These are phyloP conservation scores for Flaveria robusta DNA, from an alignment of 129 eudicot genomes.

Conservation along the genomic window DNA sequence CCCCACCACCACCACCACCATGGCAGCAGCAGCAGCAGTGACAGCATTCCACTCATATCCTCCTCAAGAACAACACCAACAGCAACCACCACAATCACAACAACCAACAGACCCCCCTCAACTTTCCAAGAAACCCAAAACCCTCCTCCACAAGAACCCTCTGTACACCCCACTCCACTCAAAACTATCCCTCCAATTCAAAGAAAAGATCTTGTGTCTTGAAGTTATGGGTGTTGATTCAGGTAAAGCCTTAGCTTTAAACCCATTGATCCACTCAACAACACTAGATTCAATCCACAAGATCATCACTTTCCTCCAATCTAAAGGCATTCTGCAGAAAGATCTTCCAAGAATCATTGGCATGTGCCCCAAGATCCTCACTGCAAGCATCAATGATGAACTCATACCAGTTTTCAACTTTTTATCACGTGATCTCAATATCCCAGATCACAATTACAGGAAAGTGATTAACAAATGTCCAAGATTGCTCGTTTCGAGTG, in stretches of 20 bases:
- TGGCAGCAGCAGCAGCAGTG: constrained; percentile 32
- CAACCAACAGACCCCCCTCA: constrained; percentile 43
- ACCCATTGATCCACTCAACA: constrained; percentile 51
- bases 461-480: constrained; percentile 87
- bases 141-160: constrained; percentile 72
- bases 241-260: constrained; percentile 73
- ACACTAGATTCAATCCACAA: constrained; percentile 60
- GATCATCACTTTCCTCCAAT: constrained; percentile 50
- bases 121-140: constrained; percentile 53
- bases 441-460: constrained; percentile 62
- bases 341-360: constrained; percentile 83
- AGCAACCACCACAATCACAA: constrained; percentile 23
- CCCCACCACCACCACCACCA: constrained; percentile 25
- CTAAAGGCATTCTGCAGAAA: constrained; percentile 66
- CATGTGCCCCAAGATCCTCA: constrained; percentile 70
- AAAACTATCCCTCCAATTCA: constrained; percentile 78
- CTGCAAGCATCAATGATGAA: constrained; percentile 55
- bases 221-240: constrained; percentile 95
- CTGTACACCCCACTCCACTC: constrained; percentile 64
- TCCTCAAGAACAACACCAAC: constrained; percentile 36
- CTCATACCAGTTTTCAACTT: constrained; percentile 72
- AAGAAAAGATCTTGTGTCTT: constrained; percentile 84
- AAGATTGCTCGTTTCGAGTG: constrained; percentile 73
- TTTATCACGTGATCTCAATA: constrained; percentile 55
- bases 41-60: constrained; percentile 35